Base-by-base conservation (phyloP, 768 basidiomycete species). In the Polyporus arcularius region DNA sequence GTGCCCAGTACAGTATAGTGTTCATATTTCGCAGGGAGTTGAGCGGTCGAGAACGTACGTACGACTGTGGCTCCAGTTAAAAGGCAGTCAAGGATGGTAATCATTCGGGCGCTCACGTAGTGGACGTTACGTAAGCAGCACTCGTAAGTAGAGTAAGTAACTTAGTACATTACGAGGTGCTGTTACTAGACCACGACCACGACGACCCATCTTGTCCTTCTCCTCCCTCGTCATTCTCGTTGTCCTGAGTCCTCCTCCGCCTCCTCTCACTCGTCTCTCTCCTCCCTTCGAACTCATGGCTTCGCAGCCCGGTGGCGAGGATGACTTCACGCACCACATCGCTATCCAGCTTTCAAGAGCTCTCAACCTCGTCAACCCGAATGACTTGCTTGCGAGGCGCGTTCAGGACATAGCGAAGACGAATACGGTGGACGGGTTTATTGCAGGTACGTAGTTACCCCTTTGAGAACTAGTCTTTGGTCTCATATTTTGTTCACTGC, bases 331-430 rank as follows among this genome's bases (percentile, higher is more conserved):
- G 46, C 89, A 92, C 71, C 80, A 85, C 53, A 71, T 91, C 32
- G 90, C 89, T 26, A 87, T 92, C 61, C 85, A 90, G 76, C 81
- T 96, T 9, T 94, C 93, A 1, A 76, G 94, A 38, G 85, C 85
- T 3, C 80, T 95, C 68, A 95, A 94, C 71, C 79, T 80, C 14
- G 72, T 94, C 60, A 92, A 92, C 68, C 90, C 91, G 0, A 96
- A 96, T 71, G 90, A 92, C 65, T 74, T 90, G 4, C 82, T 96
- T 21, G 94, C 93, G 3, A 80, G 83, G 62, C 78, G 88, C 58
- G 90, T 96, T 38, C 85, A 87, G 28, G 89, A 90, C 67, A 88
- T 96, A 60, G 92, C 92, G 6, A 87, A 85, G 72, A 83, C 83
- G 1, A 91, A 86, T 66, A 67, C 82, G 0, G 66, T 83, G 21